Base-by-base conservation (phyloP, 2,329 filamentous ascomycete species). In the Dactylellina cionopaga region DNA sequence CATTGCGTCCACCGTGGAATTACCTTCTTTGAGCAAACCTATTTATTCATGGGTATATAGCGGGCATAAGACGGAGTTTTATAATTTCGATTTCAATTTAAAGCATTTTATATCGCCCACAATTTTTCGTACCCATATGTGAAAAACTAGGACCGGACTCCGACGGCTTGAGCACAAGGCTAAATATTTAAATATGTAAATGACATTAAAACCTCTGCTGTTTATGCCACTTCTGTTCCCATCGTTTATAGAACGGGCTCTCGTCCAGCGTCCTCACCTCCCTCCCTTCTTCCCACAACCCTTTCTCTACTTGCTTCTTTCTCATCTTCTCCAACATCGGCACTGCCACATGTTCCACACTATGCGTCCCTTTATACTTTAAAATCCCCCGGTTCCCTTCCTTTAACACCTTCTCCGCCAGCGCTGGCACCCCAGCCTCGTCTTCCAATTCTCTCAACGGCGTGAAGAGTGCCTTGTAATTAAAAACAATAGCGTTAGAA, bases 401-500 rank as follows among this genome's bases (percentile, higher is more conserved):
- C 17, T 83, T 85, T n/a, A 94, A 76, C 0, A 95, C 82, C 80
- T 89, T 90, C 1, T 87, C 80, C 1, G 92, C 58, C 3, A 96
- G 78, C 0, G 85, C 86, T 0, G 92, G 92, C 0, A 96, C 81
- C 47, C 87, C 90, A 0, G 90, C 86, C 79, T 96, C 92, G 64
- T 90, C 83, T 1, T 86, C 82, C 65, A 96, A 88, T 74, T 90
- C 87, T 0, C 83, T 79, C 0, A 96, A 79, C 0, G 90, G 90
- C 0, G 91, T 95, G 80, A 96, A 96, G 0, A 95, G 80, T 0
- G 90, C 91, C 78, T 94, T 96, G 85, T 94, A 96, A 79, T 95
- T 96, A 82, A 96, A 96, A 0, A 92, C 86, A 1, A 96, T 83
- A 0, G 85, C 89, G 0, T 86, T 91, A 0, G 89, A 92, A 0